Base-by-base conservation (phyloP, 225 moss, liverwort and hornwort species). In the Ulota crispa region DNA sequence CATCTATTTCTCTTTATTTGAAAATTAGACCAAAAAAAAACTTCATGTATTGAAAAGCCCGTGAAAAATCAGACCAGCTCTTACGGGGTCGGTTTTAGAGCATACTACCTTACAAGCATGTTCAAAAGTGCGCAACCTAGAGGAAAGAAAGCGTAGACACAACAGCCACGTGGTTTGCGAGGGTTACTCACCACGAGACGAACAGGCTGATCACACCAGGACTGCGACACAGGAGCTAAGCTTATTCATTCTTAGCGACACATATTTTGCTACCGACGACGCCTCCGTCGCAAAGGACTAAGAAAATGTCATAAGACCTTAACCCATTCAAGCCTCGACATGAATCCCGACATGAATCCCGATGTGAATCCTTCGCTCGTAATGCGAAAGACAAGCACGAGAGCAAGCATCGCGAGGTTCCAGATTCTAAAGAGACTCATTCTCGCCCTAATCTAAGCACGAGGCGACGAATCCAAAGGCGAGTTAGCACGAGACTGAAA, bases 131-230 rank as follows among this genome's bases (percentile, higher is more conserved):
- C 54, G 63, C 31, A 80, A 74, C 68, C 60, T 50, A 75, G 27
- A 79, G 47, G 68, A 52, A 79, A 68, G 8, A 39, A 39, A 45
- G 14, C 31, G 3, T 15, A 67, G 31, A 66, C 2, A 71, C 19
- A 75, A 71, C 19, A 75, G 52, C 1, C 53, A 62, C 30, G 32
- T 61, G 28, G 50, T 47, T 73, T 73, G 42, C 63, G 41, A 64
- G 64, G 64, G 21, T 18, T 41, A 84, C 68, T 67, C 73, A 84
- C 76, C 80, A 63, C 16, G 50, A 68, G 64, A 57, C 47, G 70
- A 30, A 28, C 31, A 63, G 21, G 34, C 26, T 37, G 70, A 62
- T 59, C 74, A 78, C 45, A 28, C 68, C 73, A 39, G 30, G 23
- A 27, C 56, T 73, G 43, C n/a, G 47, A 68, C 37, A 30, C 31